These are phyloP conservation scores for Neonothopanus nambi DNA, from an alignment of 1,284 basidiomycete species.

Conservation along the genomic window DNA sequence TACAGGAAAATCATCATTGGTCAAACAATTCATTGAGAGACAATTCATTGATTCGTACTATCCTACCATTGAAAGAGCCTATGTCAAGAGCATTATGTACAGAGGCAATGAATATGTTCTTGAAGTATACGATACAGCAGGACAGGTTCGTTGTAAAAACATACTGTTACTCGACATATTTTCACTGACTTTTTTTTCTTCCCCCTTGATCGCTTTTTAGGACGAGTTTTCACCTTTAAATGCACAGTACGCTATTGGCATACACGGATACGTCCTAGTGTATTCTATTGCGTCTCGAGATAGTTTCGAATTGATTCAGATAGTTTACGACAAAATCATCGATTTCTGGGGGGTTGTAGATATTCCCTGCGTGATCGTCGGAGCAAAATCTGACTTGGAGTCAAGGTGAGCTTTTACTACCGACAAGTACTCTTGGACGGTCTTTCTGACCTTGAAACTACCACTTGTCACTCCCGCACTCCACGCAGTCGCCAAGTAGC, in stretches of 20 bases:
- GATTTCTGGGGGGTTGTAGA: slow-evolving; percentile 89
- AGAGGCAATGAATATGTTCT: slow-evolving; percentile 88
- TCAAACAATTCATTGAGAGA: slow-evolving; percentile 72
- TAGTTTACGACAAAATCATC: slow-evolving; percentile 97
- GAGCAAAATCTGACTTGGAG: slow-evolving; percentile 89
- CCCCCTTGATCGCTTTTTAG: slow-evolving; percentile 38
- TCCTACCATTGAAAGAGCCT: slow-evolving; percentile 93
- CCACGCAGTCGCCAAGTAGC: slow-evolving; percentile 71
- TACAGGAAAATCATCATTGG: slow-evolving; percentile 78
- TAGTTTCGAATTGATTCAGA: slow-evolving; percentile 96
- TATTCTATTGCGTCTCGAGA: slow-evolving; percentile 92
- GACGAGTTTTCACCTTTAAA: slow-evolving; percentile 87
- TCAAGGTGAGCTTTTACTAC: slow-evolving; percentile 65
- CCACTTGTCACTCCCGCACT: slow-evolving; percentile 21
- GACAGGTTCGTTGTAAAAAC: slow-evolving; percentile 59
- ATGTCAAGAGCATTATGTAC: slow-evolving; percentile 84
- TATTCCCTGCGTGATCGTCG: slow-evolving; percentile 95
- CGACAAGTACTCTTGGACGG: neutral
- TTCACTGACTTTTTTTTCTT: neutral
- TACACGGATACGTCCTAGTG: slow-evolving; percentile 87
- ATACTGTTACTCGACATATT: no score
- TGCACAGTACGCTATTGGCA: slow-evolving; percentile 80
- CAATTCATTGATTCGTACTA: slow-evolving; percentile 83
- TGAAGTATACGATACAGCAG: slow-evolving; percentile 88
- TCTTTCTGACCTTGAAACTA: slow-evolving; percentile 8